A percentile compares a stretch with the other conserved stretches of the same genome.
phyloP scores from a whole-genome alignment of 1,284 basidiomycete species.

The Ustilago tritici region DNA sequence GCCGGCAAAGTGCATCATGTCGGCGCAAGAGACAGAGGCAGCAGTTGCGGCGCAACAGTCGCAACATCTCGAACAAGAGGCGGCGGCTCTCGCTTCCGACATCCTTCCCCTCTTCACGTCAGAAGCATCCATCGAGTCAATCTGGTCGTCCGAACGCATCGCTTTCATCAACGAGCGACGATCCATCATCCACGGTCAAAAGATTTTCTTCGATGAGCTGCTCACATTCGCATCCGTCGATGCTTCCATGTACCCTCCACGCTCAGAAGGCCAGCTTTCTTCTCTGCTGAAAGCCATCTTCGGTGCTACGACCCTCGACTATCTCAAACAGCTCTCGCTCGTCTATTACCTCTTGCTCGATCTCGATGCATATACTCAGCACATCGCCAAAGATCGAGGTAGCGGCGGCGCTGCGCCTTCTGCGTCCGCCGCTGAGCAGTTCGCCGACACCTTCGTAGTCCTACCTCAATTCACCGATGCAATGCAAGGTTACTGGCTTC shows the following conservation, averaged over 20 bases:
- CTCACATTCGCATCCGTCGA: slow-evolving; percentile 44
- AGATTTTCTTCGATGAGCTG: slow-evolving; percentile 55
- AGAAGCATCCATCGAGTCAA: slow-evolving; percentile 21
- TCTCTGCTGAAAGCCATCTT: slow-evolving; percentile 42
- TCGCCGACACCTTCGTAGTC: slow-evolving; percentile 46
- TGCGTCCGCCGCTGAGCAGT: slow-evolving; percentile 26
- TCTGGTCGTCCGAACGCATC: slow-evolving; percentile 33
- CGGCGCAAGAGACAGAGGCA: slow-evolving; percentile 14
- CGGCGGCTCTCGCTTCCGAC: slow-evolving; percentile 37
- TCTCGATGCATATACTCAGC: slow-evolving; percentile 27
- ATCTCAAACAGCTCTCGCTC: slow-evolving; percentile 48
- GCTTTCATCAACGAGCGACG: slow-evolving; percentile 19
- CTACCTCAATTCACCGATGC: slow-evolving; percentile 47
- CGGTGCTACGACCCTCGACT: slow-evolving; percentile 39
- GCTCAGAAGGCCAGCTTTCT: slow-evolving; percentile 27
- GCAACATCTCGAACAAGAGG: slow-evolving; percentile 30
- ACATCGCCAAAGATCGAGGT: not conserved
- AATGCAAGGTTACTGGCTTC: slow-evolving; percentile 57
- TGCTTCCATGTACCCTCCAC: slow-evolving; percentile 38
- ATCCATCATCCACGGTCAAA: slow-evolving; percentile 12
- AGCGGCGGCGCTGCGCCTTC: not conserved
- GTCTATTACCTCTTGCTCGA: slow-evolving; percentile 56
- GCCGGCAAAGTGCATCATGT: slow-evolving; percentile 12
- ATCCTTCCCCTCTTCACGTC: slow-evolving; percentile 39
- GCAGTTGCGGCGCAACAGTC: slow-evolving; percentile 1